Evolutionary conservation across 371 early-diverging fungal genomes (phyloP), one percentile per base, ranked within the genome.

Genomic region (Mucor sp.): DNA sequence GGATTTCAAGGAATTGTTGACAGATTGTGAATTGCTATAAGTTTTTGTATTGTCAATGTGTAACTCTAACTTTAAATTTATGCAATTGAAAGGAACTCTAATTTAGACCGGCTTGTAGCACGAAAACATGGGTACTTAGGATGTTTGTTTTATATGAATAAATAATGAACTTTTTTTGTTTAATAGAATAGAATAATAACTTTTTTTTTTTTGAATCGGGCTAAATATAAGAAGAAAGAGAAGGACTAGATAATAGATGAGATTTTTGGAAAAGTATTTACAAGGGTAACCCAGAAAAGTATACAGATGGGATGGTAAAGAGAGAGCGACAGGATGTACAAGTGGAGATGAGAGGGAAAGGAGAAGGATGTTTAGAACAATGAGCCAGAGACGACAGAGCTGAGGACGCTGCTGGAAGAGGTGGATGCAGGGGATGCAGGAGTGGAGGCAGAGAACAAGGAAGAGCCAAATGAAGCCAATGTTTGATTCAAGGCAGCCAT

Each of bases 401-500:
- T 53, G 53, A 53, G 53, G 7, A 53, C 53, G 23, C 53, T 53
- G 27, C 53, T 53, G 27, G 25, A 12, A 27, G 53, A 53, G 41
- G 64, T 11, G 14, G 53, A 63, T 53, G 39, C 19, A 39, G 55
- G 56, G 28, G 56, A 63, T 53, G 27, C 6, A 53, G 53, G 53
- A 21, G 57, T 41, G 44, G 65, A 41, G 14, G 53, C 53, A 53
- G 53, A 23, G 41, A 76, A 70, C 3, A 77, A 47, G 37, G 74
- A 71, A 28, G 69, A 68, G 33, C 77, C 77, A 69, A 79, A 79
- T 21, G 77, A 56, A 55, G 80, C 80, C 55, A 77, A 66, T 43
- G 77, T 80, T 43, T 77, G 78, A 55, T 78, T 77, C 35, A 80
- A 60, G 35, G 73, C 81, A 60, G 86, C 83, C 75, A 84, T 83